phyloP scores from a whole-genome alignment of 192 early-diverging fungal species.

The Entomortierella lignicola region DNA sequence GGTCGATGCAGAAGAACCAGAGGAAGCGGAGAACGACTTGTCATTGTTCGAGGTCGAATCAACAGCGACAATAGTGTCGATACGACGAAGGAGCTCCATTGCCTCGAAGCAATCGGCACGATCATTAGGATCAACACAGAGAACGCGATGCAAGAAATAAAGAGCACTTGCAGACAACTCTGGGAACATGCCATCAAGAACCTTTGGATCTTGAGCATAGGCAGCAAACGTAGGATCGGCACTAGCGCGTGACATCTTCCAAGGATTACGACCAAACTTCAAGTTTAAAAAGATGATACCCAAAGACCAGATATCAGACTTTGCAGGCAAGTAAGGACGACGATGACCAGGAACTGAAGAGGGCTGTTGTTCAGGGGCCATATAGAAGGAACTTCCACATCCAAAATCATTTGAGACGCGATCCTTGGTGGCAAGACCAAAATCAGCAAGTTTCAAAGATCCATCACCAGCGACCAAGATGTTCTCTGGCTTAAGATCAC shows the following conservation, averaged over 20 bases:
- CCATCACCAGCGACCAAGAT: conserved; percentile 69
- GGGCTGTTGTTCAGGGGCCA: conserved; percentile 83
- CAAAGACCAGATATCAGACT: conserved; percentile 83
- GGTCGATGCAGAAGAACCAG: conserved; percentile 8
- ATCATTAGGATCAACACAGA: conserved; percentile 59
- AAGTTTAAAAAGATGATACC: conserved; percentile 83
- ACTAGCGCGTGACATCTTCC: conserved; percentile 68
- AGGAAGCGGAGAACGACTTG: background rate
- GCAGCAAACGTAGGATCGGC: conserved; percentile 64
- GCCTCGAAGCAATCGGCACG: conserved; percentile 55
- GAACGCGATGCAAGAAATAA: conserved; percentile 58
- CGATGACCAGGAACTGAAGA: conserved; percentile 41
- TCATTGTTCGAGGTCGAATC: conserved; percentile 18
- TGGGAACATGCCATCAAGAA: conserved; percentile 69
- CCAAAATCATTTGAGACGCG: conserved; percentile 82
- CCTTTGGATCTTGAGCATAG: conserved; percentile 58
- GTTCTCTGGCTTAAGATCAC: conserved; percentile 97
- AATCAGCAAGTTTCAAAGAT: conserved; percentile 87
- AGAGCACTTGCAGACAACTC: conserved; percentile 54
- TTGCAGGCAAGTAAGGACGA: conserved; percentile 64
- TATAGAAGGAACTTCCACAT: conserved; percentile 89
- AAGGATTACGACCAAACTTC: conserved; percentile 85
- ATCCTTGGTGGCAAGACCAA: conserved; percentile 89
- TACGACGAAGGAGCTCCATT: conserved; percentile 36
- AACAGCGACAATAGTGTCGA: conserved; percentile 34